Evolutionary conservation across 495 filamentous ascomycete genomes (phyloP), one percentile per base, ranked within the genome.

Genomic region (Cenococcum geophilum): DNA sequence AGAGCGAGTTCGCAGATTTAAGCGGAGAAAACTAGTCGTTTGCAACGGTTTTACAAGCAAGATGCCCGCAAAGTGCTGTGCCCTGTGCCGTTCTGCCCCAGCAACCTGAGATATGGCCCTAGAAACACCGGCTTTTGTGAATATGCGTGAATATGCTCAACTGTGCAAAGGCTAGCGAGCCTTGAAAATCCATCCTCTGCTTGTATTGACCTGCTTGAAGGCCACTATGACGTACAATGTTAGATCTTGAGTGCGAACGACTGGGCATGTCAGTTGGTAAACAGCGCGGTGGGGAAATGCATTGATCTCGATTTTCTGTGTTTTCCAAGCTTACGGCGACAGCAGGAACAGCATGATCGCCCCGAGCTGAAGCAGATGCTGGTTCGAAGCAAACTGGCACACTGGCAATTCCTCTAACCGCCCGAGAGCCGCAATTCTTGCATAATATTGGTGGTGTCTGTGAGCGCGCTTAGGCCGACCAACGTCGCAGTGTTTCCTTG

Each of bases 181-280:
- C 36, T 36, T 55, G 62, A 50, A 48, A 59, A 64, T 47, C 21
- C 36, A 40, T 32, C 58, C 16, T 25, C 3, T 35, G 49, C 40
- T 11, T 56, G 60, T 56, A 64, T 64, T 61, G 65, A 56, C 43
- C 43, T 48, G 65, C 61, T 14, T 4, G 45, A 55, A 58, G 61
- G 27, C 25, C 60, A 43, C 61, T 64, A 60, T 55, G 65, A 68
- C 65, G 65, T 20, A 40, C 25, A 14, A 50, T 42, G 65, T 68
- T 61, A 68, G 65, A 68, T 61, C 37, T 48, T 53, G 34, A 64
- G 54, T 59, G 48, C 14, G 36, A 21, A 36, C 43, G 40, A 45
- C 40, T 45, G 14, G 12, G 40, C 14, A 45, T 16, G 4, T 2
- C 12, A 45, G 40, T 45, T 45, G 40, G 40, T 45, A 45, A 45